phyloP scores from a whole-genome alignment of 805 yeast species.

The Henningerozyma blattae region DNA sequence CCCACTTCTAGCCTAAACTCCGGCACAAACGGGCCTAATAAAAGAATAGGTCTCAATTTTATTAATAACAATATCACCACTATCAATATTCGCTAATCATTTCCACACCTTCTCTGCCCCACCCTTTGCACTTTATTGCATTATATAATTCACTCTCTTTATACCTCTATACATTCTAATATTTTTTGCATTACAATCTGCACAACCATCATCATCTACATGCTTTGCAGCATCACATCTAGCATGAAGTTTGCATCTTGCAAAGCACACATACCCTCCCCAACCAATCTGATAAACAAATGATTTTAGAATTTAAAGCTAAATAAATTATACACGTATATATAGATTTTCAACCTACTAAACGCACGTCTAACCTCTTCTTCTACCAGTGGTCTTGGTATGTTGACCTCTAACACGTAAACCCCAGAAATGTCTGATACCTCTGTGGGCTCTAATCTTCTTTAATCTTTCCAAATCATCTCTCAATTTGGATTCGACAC shows the following conservation, averaged over 20 bases:
- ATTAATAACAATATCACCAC: not conserved
- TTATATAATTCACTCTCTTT: not conserved
- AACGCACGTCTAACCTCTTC: slow-evolving; percentile 32
- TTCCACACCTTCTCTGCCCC: not conserved
- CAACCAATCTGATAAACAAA: no score
- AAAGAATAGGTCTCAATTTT: not conserved
- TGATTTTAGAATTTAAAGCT: no score
- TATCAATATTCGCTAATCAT: not conserved
- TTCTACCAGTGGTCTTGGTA: slow-evolving; percentile 99
- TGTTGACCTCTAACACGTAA: slow-evolving; percentile 99
- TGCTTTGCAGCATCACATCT: no score
- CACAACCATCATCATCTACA: no score
- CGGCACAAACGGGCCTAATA: not conserved
- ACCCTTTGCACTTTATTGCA: not conserved
- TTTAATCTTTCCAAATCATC: slow-evolving; percentile 99
- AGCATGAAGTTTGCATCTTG: no score
- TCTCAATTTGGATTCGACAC: slow-evolving; percentile 98
- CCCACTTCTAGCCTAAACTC: no score
- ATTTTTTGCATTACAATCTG: no score
- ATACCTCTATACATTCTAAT: no score
- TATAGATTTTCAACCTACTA: not conserved
- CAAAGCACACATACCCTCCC: no score
- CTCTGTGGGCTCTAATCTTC: slow-evolving; percentile 99
- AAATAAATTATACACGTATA: not conserved
- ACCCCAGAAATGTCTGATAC: slow-evolving; percentile 99